These are phyloP conservation scores for Schizonepeta tenuifolia DNA, from an alignment of 257 asterid genomes.

Conservation along the genomic window DNA sequence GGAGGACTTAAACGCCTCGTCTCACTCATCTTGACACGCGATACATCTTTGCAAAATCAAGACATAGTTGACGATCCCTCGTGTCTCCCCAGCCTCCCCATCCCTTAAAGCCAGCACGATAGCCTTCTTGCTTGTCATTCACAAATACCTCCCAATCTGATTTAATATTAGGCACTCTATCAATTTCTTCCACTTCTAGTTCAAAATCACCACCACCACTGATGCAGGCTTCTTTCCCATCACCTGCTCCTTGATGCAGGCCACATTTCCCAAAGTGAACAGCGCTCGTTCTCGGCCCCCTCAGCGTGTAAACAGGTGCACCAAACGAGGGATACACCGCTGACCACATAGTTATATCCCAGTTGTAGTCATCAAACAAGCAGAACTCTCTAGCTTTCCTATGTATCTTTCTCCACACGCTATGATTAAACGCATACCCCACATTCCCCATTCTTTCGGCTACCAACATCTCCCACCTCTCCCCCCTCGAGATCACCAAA, in stretches of 20 bases:
- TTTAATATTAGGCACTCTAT: constrained; percentile 55
- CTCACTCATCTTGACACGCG: background rate
- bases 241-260: constrained; percentile 83
- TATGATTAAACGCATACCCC: constrained; percentile 84
- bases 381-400: constrained; percentile 73
- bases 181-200: constrained; percentile 55
- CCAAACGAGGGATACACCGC: constrained; percentile 92
- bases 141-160: constrained; percentile 68
- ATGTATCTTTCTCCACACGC: constrained; percentile 85
- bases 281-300: constrained; percentile 88
- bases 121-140: constrained; percentile 57
- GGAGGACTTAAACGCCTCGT: background rate
- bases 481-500: constrained; percentile 80
- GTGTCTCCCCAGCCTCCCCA: constrained; percentile 99
- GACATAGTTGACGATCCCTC: constrained; percentile 74
- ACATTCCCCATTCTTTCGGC: constrained; percentile 95
- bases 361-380: constrained; percentile 83
- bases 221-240: constrained; percentile 49
- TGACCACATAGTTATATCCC: constrained; percentile 99
- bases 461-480: constrained; percentile 60
- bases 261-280: constrained; percentile 92
- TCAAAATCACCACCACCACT: constrained; percentile 48
- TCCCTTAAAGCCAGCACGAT: constrained; percentile 82
- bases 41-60: constrained; percentile 76
- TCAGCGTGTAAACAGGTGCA: constrained; percentile 66